These are phyloP conservation scores for Strobilomyces dryophilus DNA, from an alignment of 768 basidiomycete species.

Conservation along the genomic window DNA sequence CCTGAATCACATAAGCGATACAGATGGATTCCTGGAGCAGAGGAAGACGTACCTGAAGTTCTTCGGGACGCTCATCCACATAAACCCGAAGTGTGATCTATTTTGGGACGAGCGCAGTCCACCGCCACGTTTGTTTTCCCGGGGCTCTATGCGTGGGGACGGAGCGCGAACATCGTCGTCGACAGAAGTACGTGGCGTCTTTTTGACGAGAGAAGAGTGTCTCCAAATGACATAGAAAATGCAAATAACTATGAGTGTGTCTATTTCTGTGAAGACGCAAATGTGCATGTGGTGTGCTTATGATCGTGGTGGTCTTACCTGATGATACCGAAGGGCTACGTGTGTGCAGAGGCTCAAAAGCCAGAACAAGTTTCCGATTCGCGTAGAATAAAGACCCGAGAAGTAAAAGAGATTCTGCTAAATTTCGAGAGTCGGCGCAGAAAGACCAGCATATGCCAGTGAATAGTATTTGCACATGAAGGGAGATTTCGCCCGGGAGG, in stretches of 20 bases:
- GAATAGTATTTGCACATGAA: slow-evolving; percentile 44
- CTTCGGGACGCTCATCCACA: slow-evolving; percentile 91
- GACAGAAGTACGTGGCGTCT: slow-evolving; percentile 13
- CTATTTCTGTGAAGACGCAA: slow-evolving; percentile 45
- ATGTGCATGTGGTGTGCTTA: slow-evolving; percentile 2
- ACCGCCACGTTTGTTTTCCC: slow-evolving; percentile 41
- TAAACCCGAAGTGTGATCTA: slow-evolving; percentile 59
- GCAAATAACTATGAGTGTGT: slow-evolving; percentile 48
- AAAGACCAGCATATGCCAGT: slow-evolving; percentile 40
- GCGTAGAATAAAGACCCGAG: slow-evolving; percentile 59
- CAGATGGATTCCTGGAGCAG: neutral
- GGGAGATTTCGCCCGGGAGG: slow-evolving; percentile 46
- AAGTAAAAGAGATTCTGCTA: slow-evolving; percentile 62
- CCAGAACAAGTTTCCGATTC: slow-evolving; percentile 35
- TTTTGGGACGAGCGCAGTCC: slow-evolving; percentile 25
- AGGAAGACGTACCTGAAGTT: slow-evolving; percentile 62
- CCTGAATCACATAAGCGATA: slow-evolving; percentile 38
- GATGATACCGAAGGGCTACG: slow-evolving; percentile 45
- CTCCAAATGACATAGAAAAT: slow-evolving; percentile 60
- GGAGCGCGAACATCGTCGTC: slow-evolving; percentile 21
- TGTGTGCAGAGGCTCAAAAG: slow-evolving; percentile 8
- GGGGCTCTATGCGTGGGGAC: slow-evolving; percentile 46
- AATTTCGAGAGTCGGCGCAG: slow-evolving; percentile 57
- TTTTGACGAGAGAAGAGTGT: slow-evolving; percentile 45
- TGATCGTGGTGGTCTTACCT: slow-evolving; percentile 36